Base-by-base conservation (phyloP, 2,329 filamentous ascomycete species). In the Parafenestella ontariensis region DNA sequence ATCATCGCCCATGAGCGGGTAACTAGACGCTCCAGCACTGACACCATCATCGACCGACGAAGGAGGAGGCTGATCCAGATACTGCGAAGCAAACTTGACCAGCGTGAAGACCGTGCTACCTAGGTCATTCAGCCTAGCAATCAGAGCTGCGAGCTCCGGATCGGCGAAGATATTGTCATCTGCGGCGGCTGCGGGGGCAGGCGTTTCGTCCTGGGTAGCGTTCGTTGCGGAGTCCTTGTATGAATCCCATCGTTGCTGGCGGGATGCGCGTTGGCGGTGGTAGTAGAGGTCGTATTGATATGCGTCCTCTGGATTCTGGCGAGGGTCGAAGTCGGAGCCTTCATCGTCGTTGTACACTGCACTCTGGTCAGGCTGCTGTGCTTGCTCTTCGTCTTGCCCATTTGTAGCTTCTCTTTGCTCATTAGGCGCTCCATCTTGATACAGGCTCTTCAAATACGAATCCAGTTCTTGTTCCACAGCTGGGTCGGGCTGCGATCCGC, bases 401-500 rank as follows among this genome's bases (percentile, higher is more conserved):
- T 42, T 23, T 9, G 18, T 11, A 28, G 8, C 40, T 17, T 17
- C n/a, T 42, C 40, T 17, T n/a, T 26, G 20, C 21, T 26, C 10
- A 6, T 8, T 28, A 5, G 41, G 5, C 29, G 33, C 37, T n/a
- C 49, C 17, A 11, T 45, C 48, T 5, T 47, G 45, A 11, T 56
- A 59, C 10, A 65, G 46, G 3, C 46, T 50, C 0, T 46, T 46
- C 7, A 66, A 42, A 29, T 65, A 68, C n/a, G 51, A 53, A 15
- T 61, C 55, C 18, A 66, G 59, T 36, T 64, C 57, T 40, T 59
- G 24, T 21, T 64, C 51, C 18, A 64, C 55, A 10, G 55, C 44
- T 5, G 48, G 28, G 5, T 61, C 46, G 1, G 48, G 49, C 29
- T 59, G 21, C 9, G 41, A 51, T n/a, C 39, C 48, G 13, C 21